A percentile compares a stretch with the other conserved stretches of the same genome.
phyloP scores from a whole-genome alignment of 345 rosid species.

The Triadica sebifera region DNA sequence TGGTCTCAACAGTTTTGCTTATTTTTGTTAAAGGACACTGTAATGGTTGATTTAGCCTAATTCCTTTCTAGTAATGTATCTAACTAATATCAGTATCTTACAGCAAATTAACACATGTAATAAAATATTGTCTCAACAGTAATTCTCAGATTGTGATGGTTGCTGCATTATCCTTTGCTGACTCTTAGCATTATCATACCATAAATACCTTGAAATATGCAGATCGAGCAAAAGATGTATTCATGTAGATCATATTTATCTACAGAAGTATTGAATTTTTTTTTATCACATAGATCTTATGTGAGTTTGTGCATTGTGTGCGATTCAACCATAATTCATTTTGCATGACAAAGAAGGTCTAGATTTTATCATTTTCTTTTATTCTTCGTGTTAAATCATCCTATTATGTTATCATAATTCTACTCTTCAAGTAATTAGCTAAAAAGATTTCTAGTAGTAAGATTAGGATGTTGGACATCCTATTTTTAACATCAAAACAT shows the following conservation, averaged over 20 bases:
- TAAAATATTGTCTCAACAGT: constrained; percentile 97
- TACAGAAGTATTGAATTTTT: background rate
- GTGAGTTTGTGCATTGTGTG: background rate
- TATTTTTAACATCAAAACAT: background rate
- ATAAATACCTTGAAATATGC: constrained; percentile 96
- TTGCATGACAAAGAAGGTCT: background rate
- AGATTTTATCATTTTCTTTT: background rate
- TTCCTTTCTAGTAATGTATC: background rate
- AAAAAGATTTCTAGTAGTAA: background rate
- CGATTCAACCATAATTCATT: background rate
- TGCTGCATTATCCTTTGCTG: constrained; percentile 75
- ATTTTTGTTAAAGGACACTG: background rate
- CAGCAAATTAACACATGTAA: constrained; percentile 86
- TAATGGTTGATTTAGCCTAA: constrained; percentile 8
- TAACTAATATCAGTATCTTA: constrained; percentile 18
- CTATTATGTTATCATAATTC: background rate
- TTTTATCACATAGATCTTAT: background rate
- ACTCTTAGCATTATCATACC: constrained; percentile 65
- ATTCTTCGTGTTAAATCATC: background rate
- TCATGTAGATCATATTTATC: constrained; percentile 41
- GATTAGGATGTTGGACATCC: background rate
- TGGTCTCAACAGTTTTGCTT: too few relatives aligned
- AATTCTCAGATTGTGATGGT: constrained; percentile 96
- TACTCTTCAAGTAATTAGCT: background rate
- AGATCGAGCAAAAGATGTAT: constrained; percentile 96